Conservation (phyloP, 345 rosid genomes). For the Turnera subulata region DNA sequence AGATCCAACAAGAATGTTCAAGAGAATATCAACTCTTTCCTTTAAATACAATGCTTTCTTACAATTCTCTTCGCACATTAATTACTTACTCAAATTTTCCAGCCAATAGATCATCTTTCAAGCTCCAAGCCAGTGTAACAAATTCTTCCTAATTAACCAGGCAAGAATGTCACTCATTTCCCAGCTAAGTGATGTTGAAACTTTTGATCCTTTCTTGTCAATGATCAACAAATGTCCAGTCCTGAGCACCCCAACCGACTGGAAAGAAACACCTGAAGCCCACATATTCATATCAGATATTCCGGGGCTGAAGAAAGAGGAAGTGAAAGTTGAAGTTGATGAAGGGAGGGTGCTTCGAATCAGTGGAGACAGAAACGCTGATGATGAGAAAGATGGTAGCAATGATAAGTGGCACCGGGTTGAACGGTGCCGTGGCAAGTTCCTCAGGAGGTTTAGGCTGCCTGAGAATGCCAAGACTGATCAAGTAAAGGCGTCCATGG, state of each 20-base stretch:
- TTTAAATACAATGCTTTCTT: conserved; percentile 7
- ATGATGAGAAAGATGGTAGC: conserved; percentile 11
- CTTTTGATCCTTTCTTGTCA: conserved; percentile 45
- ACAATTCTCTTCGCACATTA: too few relatives aligned
- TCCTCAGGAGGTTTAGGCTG: conserved; percentile 38
- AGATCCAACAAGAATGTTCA: conserved; percentile 35
- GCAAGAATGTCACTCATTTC: conserved; percentile 37
- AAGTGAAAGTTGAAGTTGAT: conserved; percentile 37
- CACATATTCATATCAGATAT: conserved; percentile 29
- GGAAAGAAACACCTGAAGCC: conserved; percentile 30
- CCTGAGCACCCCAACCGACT: conserved; percentile 31
- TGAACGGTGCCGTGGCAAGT: conserved; percentile 33
- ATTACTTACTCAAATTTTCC: too few relatives aligned
- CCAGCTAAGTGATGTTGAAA: conserved; percentile 29
- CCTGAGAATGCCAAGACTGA: conserved; percentile 35
- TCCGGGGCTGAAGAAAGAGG: conserved; percentile 39
- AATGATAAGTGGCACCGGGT: conserved; percentile 42
- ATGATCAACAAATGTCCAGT: conserved; percentile 48
- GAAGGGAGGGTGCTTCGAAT: conserved; percentile 34
- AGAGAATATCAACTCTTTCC: conserved; percentile 7
- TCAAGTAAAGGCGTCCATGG: conserved; percentile 24
- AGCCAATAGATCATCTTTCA: too few relatives aligned
- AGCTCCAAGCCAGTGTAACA: too few relatives aligned
- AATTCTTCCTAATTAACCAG: neutral
- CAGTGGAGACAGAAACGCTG: conserved; percentile 31